These are phyloP conservation scores for Citrullus mucosospermus DNA, from an alignment of 306 rosid genomes.

Conservation along the genomic window DNA sequence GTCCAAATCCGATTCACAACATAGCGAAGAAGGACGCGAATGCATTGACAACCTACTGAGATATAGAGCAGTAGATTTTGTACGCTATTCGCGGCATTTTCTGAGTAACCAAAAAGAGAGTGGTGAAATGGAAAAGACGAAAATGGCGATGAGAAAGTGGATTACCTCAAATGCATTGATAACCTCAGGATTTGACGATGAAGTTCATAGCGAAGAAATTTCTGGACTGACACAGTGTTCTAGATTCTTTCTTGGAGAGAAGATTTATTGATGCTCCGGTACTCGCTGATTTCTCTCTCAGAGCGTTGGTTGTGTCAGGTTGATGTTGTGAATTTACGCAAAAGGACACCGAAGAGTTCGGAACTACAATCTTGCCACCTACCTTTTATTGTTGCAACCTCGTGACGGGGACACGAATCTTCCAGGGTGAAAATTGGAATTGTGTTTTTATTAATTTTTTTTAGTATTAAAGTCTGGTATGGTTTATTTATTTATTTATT, in stretches of 20 bases:
- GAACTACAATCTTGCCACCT: background rate
- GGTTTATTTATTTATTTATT: too few species aligned
- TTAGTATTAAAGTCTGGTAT: too few species aligned
- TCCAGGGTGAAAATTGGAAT: background rate
- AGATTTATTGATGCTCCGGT: background rate
- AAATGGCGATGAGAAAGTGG: background rate
- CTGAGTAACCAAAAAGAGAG: conserved; percentile 11
- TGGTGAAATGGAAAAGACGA: background rate
- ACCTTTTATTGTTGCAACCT: background rate
- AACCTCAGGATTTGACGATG: background rate
- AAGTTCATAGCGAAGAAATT: background rate
- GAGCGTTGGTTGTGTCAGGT: conserved; percentile 7
- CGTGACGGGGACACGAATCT: background rate
- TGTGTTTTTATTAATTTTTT: too few species aligned
- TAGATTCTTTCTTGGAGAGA: background rate
- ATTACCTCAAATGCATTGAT: background rate
- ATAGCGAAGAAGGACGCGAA: too few species aligned
- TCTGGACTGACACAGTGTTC: background rate
- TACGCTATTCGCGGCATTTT: background rate
- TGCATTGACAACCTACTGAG: background rate
- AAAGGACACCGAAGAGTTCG: background rate
- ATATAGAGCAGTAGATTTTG: background rate
- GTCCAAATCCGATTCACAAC: background rate
- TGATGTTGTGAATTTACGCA: background rate
- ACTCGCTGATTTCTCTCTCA: background rate